Percentiles rank a stretch among this genome's conserved stretches.
Evolutionary conservation across 1,284 basidiomycete genomes (phyloP).

Genomic region (Fomitopsis palustris): DNA sequence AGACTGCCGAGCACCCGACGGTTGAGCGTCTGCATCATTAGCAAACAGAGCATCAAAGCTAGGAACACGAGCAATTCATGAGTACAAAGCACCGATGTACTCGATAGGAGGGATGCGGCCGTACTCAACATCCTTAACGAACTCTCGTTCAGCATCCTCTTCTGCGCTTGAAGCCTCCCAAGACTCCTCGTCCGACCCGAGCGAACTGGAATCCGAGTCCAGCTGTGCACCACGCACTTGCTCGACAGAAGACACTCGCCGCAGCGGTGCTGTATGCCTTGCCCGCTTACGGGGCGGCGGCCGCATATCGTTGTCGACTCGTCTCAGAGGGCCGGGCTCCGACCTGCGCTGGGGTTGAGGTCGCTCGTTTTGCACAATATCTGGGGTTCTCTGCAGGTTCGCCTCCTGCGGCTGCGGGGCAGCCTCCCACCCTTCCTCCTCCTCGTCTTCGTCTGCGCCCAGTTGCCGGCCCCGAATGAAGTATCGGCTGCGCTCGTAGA

Average conservation of each 20-base stretch:
- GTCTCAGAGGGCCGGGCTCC: not conserved
- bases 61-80: not conserved
- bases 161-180: not conserved
- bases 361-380: not conserved
- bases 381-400: not conserved
- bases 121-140: not conserved
- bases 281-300: constrained; percentile 2
- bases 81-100: not conserved
- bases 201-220: not conserved
- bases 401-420: not conserved
- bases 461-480: not conserved
- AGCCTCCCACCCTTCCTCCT: not conserved
- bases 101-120: not conserved
- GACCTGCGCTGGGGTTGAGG: not conserved
- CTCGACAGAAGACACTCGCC: constrained; percentile 2
- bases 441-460: not conserved
- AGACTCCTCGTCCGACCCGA: not conserved
- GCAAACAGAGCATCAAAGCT: not conserved
- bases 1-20: constrained; percentile 14
- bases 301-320: not conserved
- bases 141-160: not conserved
- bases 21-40: constrained; percentile 11
- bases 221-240: not conserved
- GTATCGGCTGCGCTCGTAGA: constrained; percentile 11
- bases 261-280: constrained; percentile 4